Conservation (phyloP, 2,329 filamentous ascomycete species). For the Epichloe bromicola region DNA sequence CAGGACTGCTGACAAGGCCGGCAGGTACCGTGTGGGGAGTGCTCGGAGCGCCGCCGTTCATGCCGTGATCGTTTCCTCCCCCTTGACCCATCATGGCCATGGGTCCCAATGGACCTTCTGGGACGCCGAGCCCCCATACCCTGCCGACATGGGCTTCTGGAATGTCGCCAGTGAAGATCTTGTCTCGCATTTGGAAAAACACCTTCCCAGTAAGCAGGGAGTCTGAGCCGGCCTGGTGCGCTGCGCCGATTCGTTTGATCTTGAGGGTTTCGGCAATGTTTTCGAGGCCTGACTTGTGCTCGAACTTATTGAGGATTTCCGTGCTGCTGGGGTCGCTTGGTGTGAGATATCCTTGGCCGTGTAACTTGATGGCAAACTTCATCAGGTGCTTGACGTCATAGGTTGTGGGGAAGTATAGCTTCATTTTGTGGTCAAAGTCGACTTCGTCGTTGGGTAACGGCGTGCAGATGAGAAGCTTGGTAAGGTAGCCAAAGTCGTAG, state of each 20-base stretch:
- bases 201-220: constrained; percentile 86
- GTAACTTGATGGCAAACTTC: constrained; percentile 68
- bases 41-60: constrained; percentile 34
- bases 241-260: constrained; percentile 73
- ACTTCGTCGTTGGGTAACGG: constrained; percentile 79
- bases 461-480: constrained; percentile 79
- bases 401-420: constrained; percentile 82
- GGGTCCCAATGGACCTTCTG: constrained; percentile 35
- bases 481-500: constrained; percentile 95
- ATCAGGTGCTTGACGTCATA: constrained; percentile 97
- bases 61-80: constrained; percentile 23
- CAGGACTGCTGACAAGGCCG: constrained; percentile 32
- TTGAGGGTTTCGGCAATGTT: constrained; percentile 89
- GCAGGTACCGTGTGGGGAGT: constrained; percentile 56
- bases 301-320: constrained; percentile 72
- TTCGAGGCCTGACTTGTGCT: constrained; percentile 82
- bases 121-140: constrained; percentile 81
- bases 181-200: constrained; percentile 84
- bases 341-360: constrained; percentile 48
- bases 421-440: constrained; percentile 79
- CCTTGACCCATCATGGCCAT: constrained; percentile 21
- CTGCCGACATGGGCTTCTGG: constrained; percentile 75
- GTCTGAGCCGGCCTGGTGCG: constrained; percentile 89
- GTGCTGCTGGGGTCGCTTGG: constrained; percentile 51
- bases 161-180: constrained; percentile 74